Conservation (phyloP, 148 eudicot species). For the Vaccinium macrocarpon region DNA sequence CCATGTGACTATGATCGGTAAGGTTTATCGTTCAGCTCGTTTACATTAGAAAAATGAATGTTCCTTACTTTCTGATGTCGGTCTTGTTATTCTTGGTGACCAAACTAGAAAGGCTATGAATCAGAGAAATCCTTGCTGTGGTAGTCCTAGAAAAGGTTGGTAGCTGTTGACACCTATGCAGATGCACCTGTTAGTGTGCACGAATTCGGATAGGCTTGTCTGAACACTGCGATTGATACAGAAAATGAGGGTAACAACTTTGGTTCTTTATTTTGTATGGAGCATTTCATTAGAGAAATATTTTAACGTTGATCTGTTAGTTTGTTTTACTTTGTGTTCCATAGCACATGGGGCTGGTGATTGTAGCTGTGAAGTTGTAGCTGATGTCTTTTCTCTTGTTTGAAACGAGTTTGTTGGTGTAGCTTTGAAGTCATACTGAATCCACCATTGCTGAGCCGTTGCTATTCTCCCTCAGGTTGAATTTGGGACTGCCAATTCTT, state of each 20-base stretch:
- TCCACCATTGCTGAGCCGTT: slow-evolving; percentile 12
- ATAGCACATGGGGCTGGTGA: slow-evolving; percentile 30
- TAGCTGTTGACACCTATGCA: slow-evolving; percentile 21
- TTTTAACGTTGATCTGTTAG: background rate
- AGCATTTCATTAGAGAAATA: slow-evolving; percentile 14
- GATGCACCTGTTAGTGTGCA: slow-evolving; percentile 12
- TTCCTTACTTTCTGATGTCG: slow-evolving; percentile 6
- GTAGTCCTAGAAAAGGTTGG: slow-evolving; percentile 1
- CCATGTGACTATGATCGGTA: slow-evolving; percentile 1
- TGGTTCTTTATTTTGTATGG: slow-evolving; percentile 10
- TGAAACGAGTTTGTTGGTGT: slow-evolving; percentile 17
- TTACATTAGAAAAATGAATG: background rate
- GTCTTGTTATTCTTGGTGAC: slow-evolving; percentile 3
- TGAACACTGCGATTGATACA: background rate
- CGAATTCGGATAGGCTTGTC: slow-evolving; percentile 4
- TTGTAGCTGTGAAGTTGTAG: slow-evolving; percentile 41
- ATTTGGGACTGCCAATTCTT: background rate
- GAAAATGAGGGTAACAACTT: slow-evolving; percentile 32
- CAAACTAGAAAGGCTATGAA: background rate
- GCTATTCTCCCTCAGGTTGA: background rate
- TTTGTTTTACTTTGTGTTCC: slow-evolving; percentile 19
- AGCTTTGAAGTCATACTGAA: slow-evolving; percentile 8
- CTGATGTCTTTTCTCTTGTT: slow-evolving; percentile 22
- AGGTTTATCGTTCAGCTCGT: background rate
- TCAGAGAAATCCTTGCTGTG: background rate